These are phyloP conservation scores for Penicillium coprophilum DNA, from an alignment of 495 filamentous ascomycete species.

Conservation along the genomic window DNA sequence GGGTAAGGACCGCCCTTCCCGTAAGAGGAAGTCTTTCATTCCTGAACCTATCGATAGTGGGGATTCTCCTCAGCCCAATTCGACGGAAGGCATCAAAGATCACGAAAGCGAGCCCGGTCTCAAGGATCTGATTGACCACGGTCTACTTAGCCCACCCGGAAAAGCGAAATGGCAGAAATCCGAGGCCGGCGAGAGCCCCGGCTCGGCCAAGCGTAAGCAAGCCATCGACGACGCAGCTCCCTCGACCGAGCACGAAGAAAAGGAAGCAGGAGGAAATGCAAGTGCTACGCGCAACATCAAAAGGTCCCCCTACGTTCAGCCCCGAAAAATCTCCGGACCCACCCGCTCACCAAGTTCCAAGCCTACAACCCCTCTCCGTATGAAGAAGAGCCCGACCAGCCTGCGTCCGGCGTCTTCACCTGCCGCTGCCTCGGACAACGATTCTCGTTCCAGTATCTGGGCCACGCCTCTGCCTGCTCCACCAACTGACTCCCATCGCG, in stretches of 20 bases:
- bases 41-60: slow-evolving; percentile 35
- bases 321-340: slow-evolving; percentile 19
- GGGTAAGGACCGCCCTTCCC: slow-evolving; percentile 41
- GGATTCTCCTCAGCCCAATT: slow-evolving; percentile 19
- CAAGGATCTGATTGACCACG: slow-evolving; percentile 17
- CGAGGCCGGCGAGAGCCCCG: slow-evolving; percentile 39
- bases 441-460: slow-evolving; percentile 6
- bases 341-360: slow-evolving; percentile 26
- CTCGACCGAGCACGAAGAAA: slow-evolving; percentile 6
- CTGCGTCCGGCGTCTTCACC: slow-evolving; percentile 27
- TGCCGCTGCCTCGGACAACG: slow-evolving; percentile 10
- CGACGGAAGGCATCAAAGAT: slow-evolving; percentile 21
- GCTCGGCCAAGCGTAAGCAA: slow-evolving; percentile 37
- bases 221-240: slow-evolving; percentile 6
- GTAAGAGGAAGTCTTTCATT: slow-evolving; percentile 43
- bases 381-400: slow-evolving; percentile 26
- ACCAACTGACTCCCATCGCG: slow-evolving; percentile 15
- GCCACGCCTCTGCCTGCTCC: slow-evolving; percentile 31
- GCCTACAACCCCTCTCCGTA: slow-evolving; percentile 27
- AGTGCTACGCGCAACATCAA: slow-evolving; percentile 5
- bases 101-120: slow-evolving; percentile 11
- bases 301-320: slow-evolving; percentile 20
- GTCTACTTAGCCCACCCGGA: slow-evolving; percentile 23
- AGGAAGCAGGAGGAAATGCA: slow-evolving; percentile 13
- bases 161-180: slow-evolving; percentile 41